A percentile compares a stretch with the other conserved stretches of the same genome.
These are phyloP conservation scores for Penicillium diatomitis DNA, from an alignment of 495 filamentous ascomycete species.

Conservation along the genomic window DNA sequence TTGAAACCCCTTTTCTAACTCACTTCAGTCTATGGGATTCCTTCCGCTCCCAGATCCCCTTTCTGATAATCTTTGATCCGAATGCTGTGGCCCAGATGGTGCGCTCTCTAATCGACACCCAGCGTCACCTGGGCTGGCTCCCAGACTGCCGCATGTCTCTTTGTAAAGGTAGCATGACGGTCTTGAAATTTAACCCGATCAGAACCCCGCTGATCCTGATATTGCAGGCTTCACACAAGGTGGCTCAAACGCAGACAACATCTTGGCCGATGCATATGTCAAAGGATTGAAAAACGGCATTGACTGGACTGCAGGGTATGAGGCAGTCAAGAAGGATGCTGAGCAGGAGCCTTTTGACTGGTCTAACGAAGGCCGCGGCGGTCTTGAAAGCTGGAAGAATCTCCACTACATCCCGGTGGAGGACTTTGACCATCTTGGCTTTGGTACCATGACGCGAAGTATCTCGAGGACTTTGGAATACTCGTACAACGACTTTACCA, in stretches of 20 bases:
- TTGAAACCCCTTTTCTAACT: constrained; percentile 4
- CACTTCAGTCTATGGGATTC: constrained; percentile 42
- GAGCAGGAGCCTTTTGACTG: constrained; percentile 60
- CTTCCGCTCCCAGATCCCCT: constrained; percentile 56
- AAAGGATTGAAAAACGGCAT: constrained; percentile 55
- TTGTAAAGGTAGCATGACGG: constrained; percentile 47
- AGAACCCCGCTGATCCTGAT: background rate
- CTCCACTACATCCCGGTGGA: constrained; percentile 59
- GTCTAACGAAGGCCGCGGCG: constrained; percentile 65
- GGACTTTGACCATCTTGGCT: constrained; percentile 62
- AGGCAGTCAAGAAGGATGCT: constrained; percentile 59
- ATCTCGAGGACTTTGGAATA: constrained; percentile 68
- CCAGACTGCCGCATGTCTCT: constrained; percentile 61
- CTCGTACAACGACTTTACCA: constrained; percentile 58
- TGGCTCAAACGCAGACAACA: constrained; percentile 66
- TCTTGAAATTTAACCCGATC: background rate
- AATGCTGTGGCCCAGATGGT: constrained; percentile 52
- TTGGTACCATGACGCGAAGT: constrained; percentile 61
- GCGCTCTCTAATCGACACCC: constrained; percentile 64
- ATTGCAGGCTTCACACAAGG: constrained; percentile 49
- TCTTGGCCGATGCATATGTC: constrained; percentile 67
- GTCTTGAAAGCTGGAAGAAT: constrained; percentile 58
- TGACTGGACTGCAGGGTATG: constrained; percentile 60
- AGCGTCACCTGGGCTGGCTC: constrained; percentile 57
- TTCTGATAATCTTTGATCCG: constrained; percentile 60